A percentile compares a stretch with the other conserved stretches of the same genome.
Conservation (phyloP, 2,329 filamentous ascomycete genomes). For the Fusarium napiforme region DNA sequence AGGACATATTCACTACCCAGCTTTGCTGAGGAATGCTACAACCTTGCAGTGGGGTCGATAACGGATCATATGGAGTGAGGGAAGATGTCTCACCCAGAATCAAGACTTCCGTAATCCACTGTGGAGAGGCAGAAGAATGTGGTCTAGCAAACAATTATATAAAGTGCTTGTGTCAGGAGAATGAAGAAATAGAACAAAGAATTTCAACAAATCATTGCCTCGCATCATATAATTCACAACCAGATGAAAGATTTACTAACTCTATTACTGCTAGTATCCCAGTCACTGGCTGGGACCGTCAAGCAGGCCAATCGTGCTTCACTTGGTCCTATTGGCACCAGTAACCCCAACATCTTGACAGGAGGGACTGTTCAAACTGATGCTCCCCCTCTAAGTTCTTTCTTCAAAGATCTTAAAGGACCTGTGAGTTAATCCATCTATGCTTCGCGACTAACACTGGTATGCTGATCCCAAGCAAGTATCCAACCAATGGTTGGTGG, state of each 20-base stretch:
- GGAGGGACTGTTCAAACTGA: not conserved
- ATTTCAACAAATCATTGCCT: not conserved
- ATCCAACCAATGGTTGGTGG: not conserved
- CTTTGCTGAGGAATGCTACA: not conserved
- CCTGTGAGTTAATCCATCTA: not conserved
- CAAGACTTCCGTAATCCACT: accelerated
- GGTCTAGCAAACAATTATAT: accelerated
- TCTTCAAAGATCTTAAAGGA: not conserved
- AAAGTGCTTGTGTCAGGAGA: not conserved
- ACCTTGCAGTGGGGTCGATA: not conserved
- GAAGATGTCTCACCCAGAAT: not conserved
- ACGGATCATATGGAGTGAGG: accelerated
- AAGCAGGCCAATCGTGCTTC: not conserved
- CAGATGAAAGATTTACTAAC: not conserved
- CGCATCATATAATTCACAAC: not conserved
- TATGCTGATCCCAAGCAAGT: not conserved
- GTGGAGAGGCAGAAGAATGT: not conserved
- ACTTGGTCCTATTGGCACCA: not conserved
- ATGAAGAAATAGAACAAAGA: not conserved
- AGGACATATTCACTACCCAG: not conserved
- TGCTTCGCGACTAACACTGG: not conserved
- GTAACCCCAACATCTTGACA: not conserved
- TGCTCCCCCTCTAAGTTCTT: not conserved
- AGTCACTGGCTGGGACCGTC: not conserved
- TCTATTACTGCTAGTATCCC: not conserved